phyloP scores from a whole-genome alignment of 345 rosid species.

The Cochlearia excelsa region DNA sequence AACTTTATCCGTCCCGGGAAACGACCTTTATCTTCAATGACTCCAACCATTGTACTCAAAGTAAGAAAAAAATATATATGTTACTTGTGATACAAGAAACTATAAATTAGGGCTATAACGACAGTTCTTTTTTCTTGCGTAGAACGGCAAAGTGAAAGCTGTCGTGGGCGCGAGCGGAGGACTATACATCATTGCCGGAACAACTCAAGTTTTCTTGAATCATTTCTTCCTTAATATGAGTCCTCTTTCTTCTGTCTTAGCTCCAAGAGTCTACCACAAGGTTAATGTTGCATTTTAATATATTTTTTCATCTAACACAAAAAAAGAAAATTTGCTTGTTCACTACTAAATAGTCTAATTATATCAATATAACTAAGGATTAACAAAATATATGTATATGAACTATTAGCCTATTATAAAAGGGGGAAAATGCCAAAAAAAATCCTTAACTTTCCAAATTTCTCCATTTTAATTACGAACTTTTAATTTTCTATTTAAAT shows the following conservation, averaged over 20 bases:
- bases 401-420: no score
- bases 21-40: neutral
- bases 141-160: neutral
- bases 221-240: constrained; percentile 54
- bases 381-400: no score
- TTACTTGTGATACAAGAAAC: neutral
- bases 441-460: no score
- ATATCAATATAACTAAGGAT: no score
- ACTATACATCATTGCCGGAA: constrained; percentile 50
- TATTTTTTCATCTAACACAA: no score
- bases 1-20: neutral
- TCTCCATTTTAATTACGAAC: no score
- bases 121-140: neutral
- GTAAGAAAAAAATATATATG: neutral
- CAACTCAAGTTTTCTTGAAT: constrained; percentile 53
- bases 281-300: constrained; percentile 21
- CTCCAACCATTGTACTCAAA: constrained; percentile 21
- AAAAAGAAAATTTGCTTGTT: no score
- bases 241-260: constrained; percentile 53
- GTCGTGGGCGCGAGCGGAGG: constrained; percentile 48
- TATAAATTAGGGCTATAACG: neutral
- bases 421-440: no score
- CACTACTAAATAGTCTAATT: no score
- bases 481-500: no score
- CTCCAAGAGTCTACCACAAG: constrained; percentile 66